A percentile compares a stretch with the other conserved stretches of the same genome.
phyloP scores from a whole-genome alignment of 148 eudicot genomes.

The Vaccinium myrtillus region DNA sequence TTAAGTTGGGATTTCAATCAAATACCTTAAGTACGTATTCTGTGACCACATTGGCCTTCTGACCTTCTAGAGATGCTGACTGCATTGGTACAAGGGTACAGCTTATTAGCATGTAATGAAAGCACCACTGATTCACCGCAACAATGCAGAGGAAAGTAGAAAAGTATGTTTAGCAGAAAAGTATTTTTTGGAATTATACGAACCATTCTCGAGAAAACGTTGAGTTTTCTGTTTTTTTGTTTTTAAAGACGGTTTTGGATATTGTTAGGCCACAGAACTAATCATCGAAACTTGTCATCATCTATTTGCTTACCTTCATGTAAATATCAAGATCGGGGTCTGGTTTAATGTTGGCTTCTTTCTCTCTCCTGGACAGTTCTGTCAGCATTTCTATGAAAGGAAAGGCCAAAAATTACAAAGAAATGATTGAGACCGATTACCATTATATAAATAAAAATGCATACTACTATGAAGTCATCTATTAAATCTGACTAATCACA shows the following conservation, averaged over 20 bases:
- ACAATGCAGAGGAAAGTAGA: neutral
- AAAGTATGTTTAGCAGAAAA: neutral
- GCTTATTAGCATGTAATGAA: neutral
- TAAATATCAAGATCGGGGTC: conserved; percentile 56
- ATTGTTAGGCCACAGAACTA: neutral
- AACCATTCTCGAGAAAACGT: neutral
- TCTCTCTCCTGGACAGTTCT: conserved; percentile 57
- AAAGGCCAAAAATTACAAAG: neutral
- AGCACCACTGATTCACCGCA: neutral
- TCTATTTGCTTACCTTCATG: conserved; percentile 46
- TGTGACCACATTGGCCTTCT: conserved; percentile 13
- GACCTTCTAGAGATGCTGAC: conserved; percentile 12
- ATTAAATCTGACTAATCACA: conserved; percentile 1
- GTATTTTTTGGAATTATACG: neutral
- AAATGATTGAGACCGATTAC: neutral
- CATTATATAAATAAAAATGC: neutral
- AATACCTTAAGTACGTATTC: conserved; percentile 22
- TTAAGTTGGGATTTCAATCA: neutral
- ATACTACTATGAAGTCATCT: neutral
- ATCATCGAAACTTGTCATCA: neutral
- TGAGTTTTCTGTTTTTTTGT: neutral
- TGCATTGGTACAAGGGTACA: neutral
- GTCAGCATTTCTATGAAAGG: conserved; percentile 33
- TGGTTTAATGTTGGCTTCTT: conserved; percentile 61
- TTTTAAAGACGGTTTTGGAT: neutral